Evolutionary conservation across 345 rosid genomes (phyloP), one percentile per base, ranked within the genome.

Genomic region (Camelina laxa): DNA sequence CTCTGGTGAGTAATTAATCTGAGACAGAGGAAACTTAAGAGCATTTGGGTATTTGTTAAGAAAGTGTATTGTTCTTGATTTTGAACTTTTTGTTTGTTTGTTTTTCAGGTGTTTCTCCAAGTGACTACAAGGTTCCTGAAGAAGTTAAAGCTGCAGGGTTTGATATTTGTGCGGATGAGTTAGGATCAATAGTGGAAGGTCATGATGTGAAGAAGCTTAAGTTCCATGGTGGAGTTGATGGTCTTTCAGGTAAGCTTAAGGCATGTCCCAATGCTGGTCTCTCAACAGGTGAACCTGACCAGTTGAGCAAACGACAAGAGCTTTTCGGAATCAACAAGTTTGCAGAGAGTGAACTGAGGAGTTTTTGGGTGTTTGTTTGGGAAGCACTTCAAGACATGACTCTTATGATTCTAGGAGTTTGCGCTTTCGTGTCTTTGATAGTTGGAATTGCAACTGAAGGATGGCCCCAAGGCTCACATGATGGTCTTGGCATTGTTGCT

Each of bases 371-470:
- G 13, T 93, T 84, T 68, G 92, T 93, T 30, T 93, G 97, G 97
- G 98, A 93, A 88, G 98, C 98, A 31, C 89, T 93, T 73, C 96
- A 90, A 17, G 97, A 93, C 44, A 91, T 88, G 97, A 91, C 98
- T 6, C 93, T 93, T 4, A 84, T 91, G 96, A 91, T 93, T 61
- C 87, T 93, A 22, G 98, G 92, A 17, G 85, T 82, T 9, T 93
- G 98, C 33, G 96, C 97, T 75, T 84, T 93, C 50, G 84, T 91
- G n/a, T 93, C 97, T 15, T 80, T 91, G 70, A 81, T 93, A 20
- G 97, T 93, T 48, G 98, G 98, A 2, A 76, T 93, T 20, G 92
- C 86, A 53, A 86, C 89, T 75, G 98, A 93, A 86, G 98, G 97
- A 42, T 93, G 98, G 98, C 96, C 97, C 17, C 73, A 85, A 36